These are phyloP conservation scores for Lanmaoa rubissima DNA, from an alignment of 768 basidiomycete genomes.

Conservation along the genomic window DNA sequence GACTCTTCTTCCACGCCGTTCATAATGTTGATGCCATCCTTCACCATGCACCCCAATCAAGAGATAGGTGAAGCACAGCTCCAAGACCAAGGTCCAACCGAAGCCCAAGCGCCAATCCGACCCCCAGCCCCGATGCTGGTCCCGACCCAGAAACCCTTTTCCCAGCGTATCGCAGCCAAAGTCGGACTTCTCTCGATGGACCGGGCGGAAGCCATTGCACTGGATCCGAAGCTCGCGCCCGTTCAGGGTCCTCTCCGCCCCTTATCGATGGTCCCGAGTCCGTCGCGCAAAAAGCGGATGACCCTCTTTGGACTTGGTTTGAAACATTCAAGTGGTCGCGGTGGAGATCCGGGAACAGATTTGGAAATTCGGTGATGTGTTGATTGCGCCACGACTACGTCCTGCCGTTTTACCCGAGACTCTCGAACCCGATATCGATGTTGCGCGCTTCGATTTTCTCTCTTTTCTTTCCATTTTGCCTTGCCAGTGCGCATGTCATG, in stretches of 20 bases:
- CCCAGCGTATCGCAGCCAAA: slow-evolving; percentile 13
- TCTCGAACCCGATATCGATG: background rate
- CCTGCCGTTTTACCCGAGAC: background rate
- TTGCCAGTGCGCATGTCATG: slow-evolving; percentile 1
- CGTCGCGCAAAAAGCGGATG: slow-evolving; percentile 13
- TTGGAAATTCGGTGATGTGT: slow-evolving; percentile 2
- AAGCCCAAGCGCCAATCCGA: background rate
- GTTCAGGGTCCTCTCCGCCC: slow-evolving; percentile 33
- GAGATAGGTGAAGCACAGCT: background rate
- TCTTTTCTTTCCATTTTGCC: background rate
- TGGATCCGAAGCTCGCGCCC: slow-evolving; percentile 33
- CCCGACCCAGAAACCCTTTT: slow-evolving; percentile 1
- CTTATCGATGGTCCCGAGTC: slow-evolving; percentile 23
- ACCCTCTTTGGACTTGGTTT: slow-evolving; percentile 24
- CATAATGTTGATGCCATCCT: slow-evolving; percentile 11
- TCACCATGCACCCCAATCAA: slow-evolving; percentile 9
- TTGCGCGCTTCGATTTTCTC: background rate
- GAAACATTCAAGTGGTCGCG: slow-evolving; percentile 1
- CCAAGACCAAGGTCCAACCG: background rate
- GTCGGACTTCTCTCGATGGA: slow-evolving; percentile 25
- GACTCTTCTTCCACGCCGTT: slow-evolving; percentile 17
- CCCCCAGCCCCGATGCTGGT: background rate
- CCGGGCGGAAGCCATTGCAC: slow-evolving; percentile 24
- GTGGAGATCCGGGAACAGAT: background rate
- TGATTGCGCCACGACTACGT: background rate